phyloP scores from a whole-genome alignment of 2,329 filamentous ascomycete species.

The Graphilbum sp. region DNA sequence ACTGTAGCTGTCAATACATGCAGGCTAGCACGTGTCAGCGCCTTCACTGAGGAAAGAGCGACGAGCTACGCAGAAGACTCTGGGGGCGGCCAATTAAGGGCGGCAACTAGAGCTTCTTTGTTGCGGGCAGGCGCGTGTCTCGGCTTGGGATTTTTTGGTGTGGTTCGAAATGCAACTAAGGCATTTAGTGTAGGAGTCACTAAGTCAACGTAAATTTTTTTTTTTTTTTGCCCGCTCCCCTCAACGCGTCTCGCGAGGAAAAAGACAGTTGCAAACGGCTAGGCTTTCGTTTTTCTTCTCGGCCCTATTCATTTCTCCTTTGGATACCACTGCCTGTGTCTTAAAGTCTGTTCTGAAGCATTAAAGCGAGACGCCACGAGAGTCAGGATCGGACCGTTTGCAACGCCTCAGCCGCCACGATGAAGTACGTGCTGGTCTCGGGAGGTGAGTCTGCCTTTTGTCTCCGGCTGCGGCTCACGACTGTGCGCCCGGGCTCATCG shows the following conservation, averaged over 20 bases:
- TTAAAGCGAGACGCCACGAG: constrained; percentile 1
- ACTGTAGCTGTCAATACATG: too few species aligned
- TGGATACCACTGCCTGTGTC: too few species aligned
- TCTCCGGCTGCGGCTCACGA: neutral
- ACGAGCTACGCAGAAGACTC: too few species aligned
- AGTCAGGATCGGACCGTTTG: neutral
- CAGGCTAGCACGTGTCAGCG: neutral
- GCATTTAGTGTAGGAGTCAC: neutral
- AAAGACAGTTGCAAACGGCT: too few species aligned
- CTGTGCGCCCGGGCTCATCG: too few species aligned
- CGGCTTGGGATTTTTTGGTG: too few species aligned
- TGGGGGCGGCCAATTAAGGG: neutral
- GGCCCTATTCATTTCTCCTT: too few species aligned
- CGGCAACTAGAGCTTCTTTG: neutral
- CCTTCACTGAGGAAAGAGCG: too few species aligned
- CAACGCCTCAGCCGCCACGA: constrained; percentile 5
- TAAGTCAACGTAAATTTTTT: neutral
- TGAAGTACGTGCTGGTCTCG: constrained; percentile 13
- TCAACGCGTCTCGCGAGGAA: neutral
- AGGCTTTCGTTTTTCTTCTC: too few species aligned
- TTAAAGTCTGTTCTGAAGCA: too few species aligned
- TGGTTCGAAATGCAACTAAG: too few species aligned
- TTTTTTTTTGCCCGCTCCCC: constrained; percentile 1
- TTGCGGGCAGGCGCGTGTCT: neutral
- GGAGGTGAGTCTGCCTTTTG: constrained; percentile 8